These are phyloP conservation scores for Myxozyma melibiosi DNA, from an alignment of 805 yeast species.

Conservation along the genomic window DNA sequence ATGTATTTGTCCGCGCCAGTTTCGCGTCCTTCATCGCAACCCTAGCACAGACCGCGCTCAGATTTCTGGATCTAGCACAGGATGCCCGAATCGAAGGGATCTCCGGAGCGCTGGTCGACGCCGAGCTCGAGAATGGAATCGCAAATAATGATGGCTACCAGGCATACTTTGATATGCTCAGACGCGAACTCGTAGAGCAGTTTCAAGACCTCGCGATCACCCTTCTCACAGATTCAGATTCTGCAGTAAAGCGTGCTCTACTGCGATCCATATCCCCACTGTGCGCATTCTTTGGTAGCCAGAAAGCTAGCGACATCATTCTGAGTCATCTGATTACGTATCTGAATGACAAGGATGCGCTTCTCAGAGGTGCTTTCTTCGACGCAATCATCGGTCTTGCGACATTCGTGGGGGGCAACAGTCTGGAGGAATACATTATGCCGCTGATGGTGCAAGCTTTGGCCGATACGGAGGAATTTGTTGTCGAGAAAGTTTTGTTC, in stretches of 20 bases:
- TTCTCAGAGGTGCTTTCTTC: constrained; percentile 70
- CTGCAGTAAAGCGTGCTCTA: constrained; percentile 69
- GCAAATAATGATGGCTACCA: constrained; percentile 32
- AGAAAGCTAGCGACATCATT: constrained; percentile 83
- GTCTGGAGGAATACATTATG: constrained; percentile 82
- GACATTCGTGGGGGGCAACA: constrained; percentile 74
- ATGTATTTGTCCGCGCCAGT: constrained; percentile 58
- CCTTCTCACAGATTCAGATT: constrained; percentile 68
- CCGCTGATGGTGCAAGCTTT: constrained; percentile 84
- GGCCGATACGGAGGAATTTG: constrained; percentile 80
- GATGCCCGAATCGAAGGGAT: constrained; percentile 44
- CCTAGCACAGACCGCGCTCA: constrained; percentile 64
- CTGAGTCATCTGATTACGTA: constrained; percentile 90
- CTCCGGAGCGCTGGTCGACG: constrained; percentile 41
- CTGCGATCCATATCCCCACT: constrained; percentile 72
- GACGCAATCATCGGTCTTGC: constrained; percentile 72
- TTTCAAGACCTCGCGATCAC: constrained; percentile 68
- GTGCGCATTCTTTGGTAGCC: constrained; percentile 81
- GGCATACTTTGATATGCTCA: constrained; percentile 42
- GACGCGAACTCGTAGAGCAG: constrained; percentile 51
- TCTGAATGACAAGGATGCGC: constrained; percentile 73
- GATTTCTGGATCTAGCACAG: constrained; percentile 62
- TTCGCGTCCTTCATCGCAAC: constrained; percentile 75
- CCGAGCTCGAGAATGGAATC: constrained; percentile 50
- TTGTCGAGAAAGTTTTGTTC: constrained; percentile 68